phyloP scores from a whole-genome alignment of 371 early-diverging fungal species.

The Actinomortierella ambigua region DNA sequence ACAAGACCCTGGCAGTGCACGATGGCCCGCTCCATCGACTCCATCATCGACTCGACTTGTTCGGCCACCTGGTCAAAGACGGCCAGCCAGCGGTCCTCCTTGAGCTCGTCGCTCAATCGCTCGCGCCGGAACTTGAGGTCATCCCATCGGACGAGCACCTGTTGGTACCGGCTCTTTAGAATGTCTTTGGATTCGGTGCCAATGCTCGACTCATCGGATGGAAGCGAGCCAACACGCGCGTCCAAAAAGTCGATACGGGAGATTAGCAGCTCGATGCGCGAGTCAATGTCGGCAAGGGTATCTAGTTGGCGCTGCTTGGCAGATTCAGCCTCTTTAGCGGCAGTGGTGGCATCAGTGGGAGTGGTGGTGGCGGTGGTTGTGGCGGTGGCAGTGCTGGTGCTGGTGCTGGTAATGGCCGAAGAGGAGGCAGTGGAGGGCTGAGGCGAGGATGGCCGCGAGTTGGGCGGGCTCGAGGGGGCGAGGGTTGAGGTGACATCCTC shows the following conservation, averaged over 20 bases:
- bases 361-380: conserved; percentile 20
- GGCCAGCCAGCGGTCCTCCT: conserved; percentile 67
- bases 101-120: conserved; percentile 53
- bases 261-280: conserved; percentile 55
- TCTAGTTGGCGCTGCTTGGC: conserved; percentile 38
- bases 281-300: conserved; percentile 57
- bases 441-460: too few species aligned
- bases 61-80: conserved; percentile 64
- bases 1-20: conserved; percentile 57
- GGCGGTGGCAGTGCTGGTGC: conserved; percentile 1
- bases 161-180: conserved; percentile 45
- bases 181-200: conserved; percentile 33
- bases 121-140: conserved; percentile 52
- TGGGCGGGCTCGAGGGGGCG: too few species aligned
- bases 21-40: conserved; percentile 60
- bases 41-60: conserved; percentile 67
- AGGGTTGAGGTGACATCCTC: conserved; percentile 13
- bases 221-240: conserved; percentile 50
- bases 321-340: conserved; percentile 28
- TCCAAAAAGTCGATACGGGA: conserved; percentile 57
- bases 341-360: conserved; percentile 13
- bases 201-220: conserved; percentile 28
- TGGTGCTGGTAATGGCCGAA: conserved; percentile 10
- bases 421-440: conserved; percentile 8
- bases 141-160: conserved; percentile 56